These are phyloP conservation scores for Trichoderma aggressivum DNA, from an alignment of 2,329 filamentous ascomycete genomes.

Conservation along the genomic window DNA sequence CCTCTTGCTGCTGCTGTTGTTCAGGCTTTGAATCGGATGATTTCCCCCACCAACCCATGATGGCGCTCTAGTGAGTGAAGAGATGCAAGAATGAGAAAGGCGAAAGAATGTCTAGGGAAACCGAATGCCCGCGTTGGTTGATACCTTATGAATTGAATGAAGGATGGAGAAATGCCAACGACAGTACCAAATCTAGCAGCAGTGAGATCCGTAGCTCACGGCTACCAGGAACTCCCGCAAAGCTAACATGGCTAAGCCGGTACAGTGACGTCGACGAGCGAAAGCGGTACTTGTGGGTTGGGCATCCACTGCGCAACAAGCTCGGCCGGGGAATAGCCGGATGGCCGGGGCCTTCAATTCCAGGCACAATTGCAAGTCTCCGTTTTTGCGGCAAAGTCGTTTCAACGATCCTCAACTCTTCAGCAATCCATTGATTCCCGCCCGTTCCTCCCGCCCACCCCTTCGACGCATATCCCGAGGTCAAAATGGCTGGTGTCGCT, in stretches of 20 bases:
- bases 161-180: background rate
- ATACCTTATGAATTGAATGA: background rate
- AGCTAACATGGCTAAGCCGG: background rate
- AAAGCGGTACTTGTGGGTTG: background rate
- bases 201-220: background rate
- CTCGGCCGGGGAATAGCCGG: conserved; percentile 30
- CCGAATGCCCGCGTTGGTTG: background rate
- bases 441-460: background rate
- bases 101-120: background rate
- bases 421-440: conserved; percentile 13
- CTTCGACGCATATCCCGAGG: conserved; percentile 19
- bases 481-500: conserved; percentile 38
- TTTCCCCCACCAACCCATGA: conserved; percentile 45
- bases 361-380: conserved; percentile 27
- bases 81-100: background rate
- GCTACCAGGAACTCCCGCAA: background rate
- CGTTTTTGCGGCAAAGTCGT: conserved; percentile 17
- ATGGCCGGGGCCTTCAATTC: conserved; percentile 30
- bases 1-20: conserved; percentile 19
- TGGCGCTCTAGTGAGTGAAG: background rate
- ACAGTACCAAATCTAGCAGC: background rate
- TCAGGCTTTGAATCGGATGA: conserved; percentile 34
- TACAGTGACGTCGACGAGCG: conserved; percentile 4
- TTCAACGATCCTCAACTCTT: conserved; percentile 20
- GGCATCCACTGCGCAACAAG: background rate